Percentiles rank a stretch among this genome's conserved stretches.
Evolutionary conservation across 2,329 filamentous ascomycete species (phyloP).

Genomic region (Aspergillus chevalieri): DNA sequence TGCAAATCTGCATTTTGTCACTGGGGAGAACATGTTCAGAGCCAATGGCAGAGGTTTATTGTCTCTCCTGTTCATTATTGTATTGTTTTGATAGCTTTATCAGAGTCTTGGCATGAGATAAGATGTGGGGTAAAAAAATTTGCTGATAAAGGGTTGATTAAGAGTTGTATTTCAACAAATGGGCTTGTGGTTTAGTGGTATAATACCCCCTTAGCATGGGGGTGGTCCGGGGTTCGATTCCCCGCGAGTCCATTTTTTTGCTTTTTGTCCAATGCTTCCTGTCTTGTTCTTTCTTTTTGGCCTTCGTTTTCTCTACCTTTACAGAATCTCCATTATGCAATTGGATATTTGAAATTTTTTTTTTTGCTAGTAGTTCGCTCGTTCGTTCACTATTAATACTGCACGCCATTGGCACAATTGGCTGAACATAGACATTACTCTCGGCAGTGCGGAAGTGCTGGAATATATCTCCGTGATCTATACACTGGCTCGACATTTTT

Average conservation of each 20-base stretch:
- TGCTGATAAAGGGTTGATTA: too few relatives aligned
- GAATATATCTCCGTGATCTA: too few relatives aligned
- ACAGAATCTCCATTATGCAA: too few relatives aligned
- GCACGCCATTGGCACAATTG: too few relatives aligned
- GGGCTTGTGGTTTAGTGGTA: slow-evolving; percentile 44
- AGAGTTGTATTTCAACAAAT: background rate
- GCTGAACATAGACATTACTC: too few relatives aligned
- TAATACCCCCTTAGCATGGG: slow-evolving; percentile 45
- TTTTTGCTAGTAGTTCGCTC: too few relatives aligned
- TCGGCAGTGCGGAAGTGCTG: too few relatives aligned
- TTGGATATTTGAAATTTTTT: too few relatives aligned
- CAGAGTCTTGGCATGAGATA: background rate
- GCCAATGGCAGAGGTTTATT: background rate
- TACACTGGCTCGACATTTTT: too few relatives aligned
- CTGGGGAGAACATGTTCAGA: background rate
- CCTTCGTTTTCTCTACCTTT: background rate
- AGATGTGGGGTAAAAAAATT: background rate
- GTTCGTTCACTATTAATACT: too few relatives aligned
- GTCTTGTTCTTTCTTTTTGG: background rate
- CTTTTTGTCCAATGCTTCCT: too few relatives aligned
- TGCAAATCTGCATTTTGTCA: background rate
- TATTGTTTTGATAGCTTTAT: background rate
- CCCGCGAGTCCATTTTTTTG: slow-evolving; percentile 39
- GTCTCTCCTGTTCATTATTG: background rate
- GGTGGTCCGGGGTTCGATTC: slow-evolving; percentile 46